Base-by-base conservation (phyloP, 164 flowering plant genomes). In the Nelumbo lutea region DNA sequence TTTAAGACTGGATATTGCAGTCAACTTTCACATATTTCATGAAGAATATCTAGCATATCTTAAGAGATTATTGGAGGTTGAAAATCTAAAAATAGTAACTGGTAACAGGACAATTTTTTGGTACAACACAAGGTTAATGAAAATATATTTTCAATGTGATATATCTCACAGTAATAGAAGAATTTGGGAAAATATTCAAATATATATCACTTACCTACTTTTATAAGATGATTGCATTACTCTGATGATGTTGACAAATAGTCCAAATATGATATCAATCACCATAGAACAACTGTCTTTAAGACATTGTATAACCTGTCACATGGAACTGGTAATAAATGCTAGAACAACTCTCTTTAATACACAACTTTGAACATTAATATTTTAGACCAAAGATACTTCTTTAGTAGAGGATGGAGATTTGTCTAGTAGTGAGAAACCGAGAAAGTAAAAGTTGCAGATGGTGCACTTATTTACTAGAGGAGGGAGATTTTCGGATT, bases 241-340 rank as follows among this genome's bases (percentile, higher is more conserved):
- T 76, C 90, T 81, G 61, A 73, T 74, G 58, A 82, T 63, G 73
- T 82, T 90, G 42, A 89, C 60, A 45, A 72, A 77, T 61, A 86
- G 58, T 41, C 85, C 89, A 84, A 90, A 90, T 8, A 78, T 67
- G 68, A 87, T 66, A 59, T 81, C 90, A 75, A 81, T 71, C 56
- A 83, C 42, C 53, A 78, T 68, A 59, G 72, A 39, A 58, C 66
- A 81, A 68, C 76, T 81, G 75, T 87, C 94, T 62, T 65, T 75
- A n/a, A 85, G 52, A 53, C 80, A 80, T 56, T 53, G 60, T 46
- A 78, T 60, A 46, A 72, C 82, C 97, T 91, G 85, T 59, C 5
- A 50, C 47, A 68, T 1, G 69, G 43, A 69, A 40, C 70, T 50
- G 43, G 38, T 45, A 56, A 13, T 67, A 53, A 72, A 63, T 64